Conservation (phyloP, 1,284 basidiomycete species). For the Exobasidium cylindrosporum region DNA sequence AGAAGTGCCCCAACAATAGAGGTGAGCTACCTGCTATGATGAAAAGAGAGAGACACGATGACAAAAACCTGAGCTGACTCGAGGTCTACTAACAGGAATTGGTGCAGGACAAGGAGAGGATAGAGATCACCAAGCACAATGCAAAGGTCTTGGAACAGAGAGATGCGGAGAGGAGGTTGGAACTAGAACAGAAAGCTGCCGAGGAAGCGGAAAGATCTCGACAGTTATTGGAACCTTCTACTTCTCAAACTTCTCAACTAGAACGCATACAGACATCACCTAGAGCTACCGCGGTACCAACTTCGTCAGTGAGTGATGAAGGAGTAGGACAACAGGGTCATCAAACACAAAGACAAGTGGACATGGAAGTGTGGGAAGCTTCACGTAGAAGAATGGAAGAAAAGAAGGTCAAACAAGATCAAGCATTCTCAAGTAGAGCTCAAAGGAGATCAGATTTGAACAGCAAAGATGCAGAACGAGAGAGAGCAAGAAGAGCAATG, state of each 20-base stretch:
- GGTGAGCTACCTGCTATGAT: too few species aligned
- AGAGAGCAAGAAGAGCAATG: conserved; percentile 7
- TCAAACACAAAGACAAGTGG: background rate
- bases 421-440: background rate
- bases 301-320: background rate
- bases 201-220: background rate
- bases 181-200: conserved; percentile 6
- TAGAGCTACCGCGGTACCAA: conserved; percentile 6
- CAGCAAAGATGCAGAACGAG: conserved; percentile 3
- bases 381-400: conserved; percentile 7
- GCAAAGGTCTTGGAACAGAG: conserved; percentile 17
- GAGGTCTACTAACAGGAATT: conserved; percentile 17
- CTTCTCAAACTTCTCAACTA: background rate
- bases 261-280: background rate
- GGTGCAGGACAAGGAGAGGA: conserved; percentile 16
- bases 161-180: background rate
- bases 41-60: background rate
- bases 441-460: conserved; percentile 1
- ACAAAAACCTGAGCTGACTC: background rate
- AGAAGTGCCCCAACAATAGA: conserved; percentile 36
- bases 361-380: conserved; percentile 13
- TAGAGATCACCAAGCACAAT: conserved; percentile 22
- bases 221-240: background rate
- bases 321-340: background rate
- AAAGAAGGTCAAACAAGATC: background rate